Conservation (phyloP, 192 early-diverging fungal species). For the Backusella liffmaniae region DNA sequence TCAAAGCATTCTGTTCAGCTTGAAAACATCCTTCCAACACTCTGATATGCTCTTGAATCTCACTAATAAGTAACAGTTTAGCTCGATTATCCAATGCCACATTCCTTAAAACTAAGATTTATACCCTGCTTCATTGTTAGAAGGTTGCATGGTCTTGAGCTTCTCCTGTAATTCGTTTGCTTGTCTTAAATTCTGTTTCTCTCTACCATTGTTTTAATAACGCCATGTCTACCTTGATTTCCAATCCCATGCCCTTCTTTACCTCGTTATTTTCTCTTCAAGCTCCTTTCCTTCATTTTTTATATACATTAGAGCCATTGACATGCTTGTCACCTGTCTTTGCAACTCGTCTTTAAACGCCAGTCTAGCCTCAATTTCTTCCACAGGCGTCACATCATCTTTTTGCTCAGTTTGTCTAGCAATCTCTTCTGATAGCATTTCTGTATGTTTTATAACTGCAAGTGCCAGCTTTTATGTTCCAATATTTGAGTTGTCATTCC, state of each 20-base stretch:
- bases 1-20: constrained; percentile 2
- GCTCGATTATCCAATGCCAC: neutral
- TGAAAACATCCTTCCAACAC: neutral
- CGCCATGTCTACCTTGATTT: neutral
- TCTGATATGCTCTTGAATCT: neutral
- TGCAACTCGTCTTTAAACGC: constrained; percentile 3
- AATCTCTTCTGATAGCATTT: neutral
- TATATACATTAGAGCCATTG: neutral
- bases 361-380: neutral
- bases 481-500: neutral
- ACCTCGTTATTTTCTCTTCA: neutral
- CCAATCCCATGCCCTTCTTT: neutral
- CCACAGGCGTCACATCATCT: neutral
- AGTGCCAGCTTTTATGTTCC: neutral
- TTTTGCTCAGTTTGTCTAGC: neutral
- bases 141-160: neutral
- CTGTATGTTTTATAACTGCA: neutral
- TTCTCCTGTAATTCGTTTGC: neutral
- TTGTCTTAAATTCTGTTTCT: neutral
- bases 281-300: neutral
- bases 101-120: neutral
- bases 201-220: neutral
- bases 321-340: neutral
- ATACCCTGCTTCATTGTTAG: neutral
- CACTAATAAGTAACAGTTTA: neutral